Evolutionary conservation across 2,329 filamentous ascomycete species (phyloP).

Genomic region (Venturia nashicola): DNA sequence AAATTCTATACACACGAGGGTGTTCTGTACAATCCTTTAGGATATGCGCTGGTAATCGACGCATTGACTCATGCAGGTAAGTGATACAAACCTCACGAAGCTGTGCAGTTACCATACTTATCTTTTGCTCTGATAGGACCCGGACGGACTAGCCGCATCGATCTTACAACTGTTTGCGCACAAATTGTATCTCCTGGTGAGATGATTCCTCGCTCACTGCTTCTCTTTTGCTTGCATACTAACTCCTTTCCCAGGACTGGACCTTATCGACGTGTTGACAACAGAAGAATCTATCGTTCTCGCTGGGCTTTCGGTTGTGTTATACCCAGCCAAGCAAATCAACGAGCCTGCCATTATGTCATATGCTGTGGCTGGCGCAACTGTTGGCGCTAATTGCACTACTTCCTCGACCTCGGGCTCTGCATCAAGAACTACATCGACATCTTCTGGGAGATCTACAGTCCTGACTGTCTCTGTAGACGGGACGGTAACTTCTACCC

Average conservation of each 20-base stretch:
- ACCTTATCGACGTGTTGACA: constrained; percentile 32
- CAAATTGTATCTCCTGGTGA: constrained; percentile 18
- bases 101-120: not conserved
- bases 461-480: not conserved
- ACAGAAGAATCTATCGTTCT: constrained; percentile 31
- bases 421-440: not conserved
- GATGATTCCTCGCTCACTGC: too few relatives aligned
- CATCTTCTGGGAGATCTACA: not conserved
- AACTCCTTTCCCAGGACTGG: constrained; percentile 19
- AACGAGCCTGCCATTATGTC: constrained; percentile 29
- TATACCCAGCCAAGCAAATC: constrained; percentile 22
- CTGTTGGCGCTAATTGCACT: not conserved
- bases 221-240: too few relatives aligned
- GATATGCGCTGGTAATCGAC: constrained; percentile 33
- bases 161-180: constrained; percentile 29
- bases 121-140: constrained; percentile 15
- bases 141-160: constrained; percentile 27
- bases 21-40: constrained; percentile 37
- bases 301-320: constrained; percentile 23
- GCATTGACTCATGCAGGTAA: constrained; percentile 34
- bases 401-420: not conserved
- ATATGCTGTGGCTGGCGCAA: constrained; percentile 21
- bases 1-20: constrained; percentile 39
- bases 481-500: not conserved
- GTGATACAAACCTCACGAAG: not conserved